Conservation (phyloP, 1,284 basidiomycete genomes). For the Inonotus hispidus region DNA sequence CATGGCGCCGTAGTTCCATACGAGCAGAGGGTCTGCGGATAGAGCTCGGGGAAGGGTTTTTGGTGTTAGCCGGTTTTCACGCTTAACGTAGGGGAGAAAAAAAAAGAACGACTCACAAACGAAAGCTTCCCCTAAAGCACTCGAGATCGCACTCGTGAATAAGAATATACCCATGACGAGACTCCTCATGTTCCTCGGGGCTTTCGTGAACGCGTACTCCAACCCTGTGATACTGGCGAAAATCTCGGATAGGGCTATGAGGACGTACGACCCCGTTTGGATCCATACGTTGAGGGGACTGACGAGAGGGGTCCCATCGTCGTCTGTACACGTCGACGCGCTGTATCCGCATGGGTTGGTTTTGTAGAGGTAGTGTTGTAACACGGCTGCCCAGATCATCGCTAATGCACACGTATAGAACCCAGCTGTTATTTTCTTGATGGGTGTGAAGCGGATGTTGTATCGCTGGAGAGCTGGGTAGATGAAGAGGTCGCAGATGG, state of each 20-base stretch:
- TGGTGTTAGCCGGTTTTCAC: not conserved
- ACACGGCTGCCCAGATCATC: conserved; percentile 53
- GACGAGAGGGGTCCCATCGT: conserved; percentile 21
- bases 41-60: not conserved
- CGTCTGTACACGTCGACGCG: conserved; percentile 45
- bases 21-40: conserved; percentile 46
- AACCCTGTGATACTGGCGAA: conserved; percentile 81
- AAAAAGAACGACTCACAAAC: not conserved
- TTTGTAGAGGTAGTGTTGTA: conserved; percentile 75
- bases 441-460: conserved; percentile 36
- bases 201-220: conserved; percentile 89
- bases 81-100: not conserved
- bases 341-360: conserved; percentile 55
- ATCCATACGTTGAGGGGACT: conserved; percentile 15
- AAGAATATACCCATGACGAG: conserved; percentile 72
- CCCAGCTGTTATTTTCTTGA: conserved; percentile 39
- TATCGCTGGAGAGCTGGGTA: conserved; percentile 36
- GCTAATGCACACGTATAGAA: conserved; percentile 32
- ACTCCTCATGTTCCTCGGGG: conserved; percentile 75
- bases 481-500: conserved; percentile 58
- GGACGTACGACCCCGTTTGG: conserved; percentile 37
- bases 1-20: conserved; percentile 45
- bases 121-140: conserved; percentile 67
- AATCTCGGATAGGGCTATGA: conserved; percentile 72
- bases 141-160: conserved; percentile 60